Percentiles rank a stretch among this genome's conserved stretches.
Conservation (phyloP, 208 protist genomes). For the Crithidia thermophila region DNA sequence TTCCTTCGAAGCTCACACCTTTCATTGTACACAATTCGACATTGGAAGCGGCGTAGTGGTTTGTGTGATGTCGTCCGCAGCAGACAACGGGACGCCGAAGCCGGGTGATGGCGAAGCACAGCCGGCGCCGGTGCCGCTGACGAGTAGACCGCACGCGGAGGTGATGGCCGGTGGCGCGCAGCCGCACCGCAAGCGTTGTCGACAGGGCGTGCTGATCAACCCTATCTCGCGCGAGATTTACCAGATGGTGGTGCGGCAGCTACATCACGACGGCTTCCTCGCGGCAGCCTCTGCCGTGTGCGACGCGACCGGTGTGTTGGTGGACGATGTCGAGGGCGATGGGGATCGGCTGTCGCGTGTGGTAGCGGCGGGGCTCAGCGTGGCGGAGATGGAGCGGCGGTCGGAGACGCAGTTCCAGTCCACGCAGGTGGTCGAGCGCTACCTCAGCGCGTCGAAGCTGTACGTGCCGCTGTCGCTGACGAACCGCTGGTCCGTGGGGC, state of each 20-base stretch:
- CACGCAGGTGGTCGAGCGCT: conserved; percentile 73
- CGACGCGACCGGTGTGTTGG: conserved; percentile 69
- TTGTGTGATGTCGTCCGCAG: neutral
- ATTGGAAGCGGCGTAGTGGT: too few relatives aligned
- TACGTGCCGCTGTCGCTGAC: conserved; percentile 71
- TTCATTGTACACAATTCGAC: too few relatives aligned
- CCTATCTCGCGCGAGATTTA: conserved; percentile 70
- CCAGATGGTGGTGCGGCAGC: conserved; percentile 77
- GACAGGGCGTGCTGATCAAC: conserved; percentile 45
- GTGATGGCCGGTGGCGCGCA: conserved; percentile 32
- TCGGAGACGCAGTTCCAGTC: conserved; percentile 41
- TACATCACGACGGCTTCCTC: conserved; percentile 83
- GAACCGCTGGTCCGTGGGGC: conserved; percentile 52
- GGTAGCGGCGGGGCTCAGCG: conserved; percentile 50
- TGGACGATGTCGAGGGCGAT: conserved; percentile 49
- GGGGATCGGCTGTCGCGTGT: conserved; percentile 51
- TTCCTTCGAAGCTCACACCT: too few relatives aligned
- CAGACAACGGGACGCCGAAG: neutral
- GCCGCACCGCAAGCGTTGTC: conserved; percentile 54
- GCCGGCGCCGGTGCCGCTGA: neutral
- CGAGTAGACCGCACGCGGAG: conserved; percentile 16
- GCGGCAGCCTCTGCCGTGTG: conserved; percentile 73
- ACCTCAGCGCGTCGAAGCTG: conserved; percentile 72
- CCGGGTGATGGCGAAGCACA: neutral
- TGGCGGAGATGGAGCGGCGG: conserved; percentile 41